A percentile compares a stretch with the other conserved stretches of the same genome.
Conservation (phyloP, 2,329 filamentous ascomycete species). For the Aspergillus neotritici region DNA sequence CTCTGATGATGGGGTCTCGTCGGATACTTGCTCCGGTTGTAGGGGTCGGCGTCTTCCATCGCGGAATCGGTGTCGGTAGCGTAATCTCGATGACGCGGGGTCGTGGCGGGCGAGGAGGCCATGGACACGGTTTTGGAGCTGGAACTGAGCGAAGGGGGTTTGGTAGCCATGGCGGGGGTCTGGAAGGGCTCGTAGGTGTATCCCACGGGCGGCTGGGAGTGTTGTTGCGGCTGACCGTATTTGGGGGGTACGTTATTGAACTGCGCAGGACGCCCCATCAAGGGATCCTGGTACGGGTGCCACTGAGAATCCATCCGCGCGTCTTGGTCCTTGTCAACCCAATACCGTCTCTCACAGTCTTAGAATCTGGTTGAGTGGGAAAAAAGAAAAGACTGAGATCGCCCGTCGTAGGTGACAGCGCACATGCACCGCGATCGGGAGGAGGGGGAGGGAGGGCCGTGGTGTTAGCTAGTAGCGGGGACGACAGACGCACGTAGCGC, state of each 20-base stretch:
- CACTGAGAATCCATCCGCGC: conserved; percentile 55
- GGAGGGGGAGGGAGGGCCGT: too few species aligned
- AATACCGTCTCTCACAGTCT: background rate
- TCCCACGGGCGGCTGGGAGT: conserved; percentile 50
- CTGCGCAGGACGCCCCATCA: conserved; percentile 58
- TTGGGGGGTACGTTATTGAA: conserved; percentile 56
- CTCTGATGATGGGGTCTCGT: conserved; percentile 67
- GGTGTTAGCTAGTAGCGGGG: conserved; percentile 21
- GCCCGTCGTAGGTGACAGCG: conserved; percentile 22
- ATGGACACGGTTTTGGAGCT: conserved; percentile 49
- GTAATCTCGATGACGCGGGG: conserved; percentile 59
- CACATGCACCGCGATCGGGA: conserved; percentile 28
- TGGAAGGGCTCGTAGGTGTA: conserved; percentile 67
- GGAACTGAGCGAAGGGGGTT: conserved; percentile 31
- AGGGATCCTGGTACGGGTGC: conserved; percentile 61
- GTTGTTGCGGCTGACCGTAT: conserved; percentile 40
- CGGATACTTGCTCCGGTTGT: conserved; percentile 79
- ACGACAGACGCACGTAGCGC: conserved; percentile 26
- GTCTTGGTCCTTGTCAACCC: conserved; percentile 6
- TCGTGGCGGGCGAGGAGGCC: conserved; percentile 53
- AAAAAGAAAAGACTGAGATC: conserved; percentile 9
- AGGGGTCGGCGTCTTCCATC: conserved; percentile 88
- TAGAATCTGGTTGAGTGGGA: conserved; percentile 5
- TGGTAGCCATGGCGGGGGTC: conserved; percentile 31
- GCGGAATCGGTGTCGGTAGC: conserved; percentile 65